These are phyloP conservation scores for Pyricularia sp. DNA, from an alignment of 2,329 filamentous ascomycete genomes.

Conservation along the genomic window DNA sequence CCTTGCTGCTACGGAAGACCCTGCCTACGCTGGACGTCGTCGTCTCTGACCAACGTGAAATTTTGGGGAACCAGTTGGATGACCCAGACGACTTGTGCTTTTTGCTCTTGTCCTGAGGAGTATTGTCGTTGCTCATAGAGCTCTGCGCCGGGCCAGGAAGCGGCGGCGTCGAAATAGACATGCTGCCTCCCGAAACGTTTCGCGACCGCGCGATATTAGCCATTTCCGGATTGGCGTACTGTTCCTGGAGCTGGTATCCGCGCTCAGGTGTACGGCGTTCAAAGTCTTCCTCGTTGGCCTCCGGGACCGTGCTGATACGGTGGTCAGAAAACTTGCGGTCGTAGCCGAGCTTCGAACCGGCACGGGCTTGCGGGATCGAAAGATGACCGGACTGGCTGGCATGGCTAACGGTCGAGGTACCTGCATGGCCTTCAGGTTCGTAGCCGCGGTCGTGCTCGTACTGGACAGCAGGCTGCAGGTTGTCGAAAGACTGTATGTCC, in stretches of 20 bases:
- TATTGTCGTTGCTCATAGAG: slow-evolving; percentile 68
- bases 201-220: not conserved
- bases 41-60: slow-evolving; percentile 95
- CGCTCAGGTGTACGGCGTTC: slow-evolving; percentile 37
- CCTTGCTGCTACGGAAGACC: slow-evolving; percentile 53
- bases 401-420: slow-evolving; percentile 63
- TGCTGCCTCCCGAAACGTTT: slow-evolving; percentile 35
- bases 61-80: slow-evolving; percentile 75
- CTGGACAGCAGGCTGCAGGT: slow-evolving; percentile 50
- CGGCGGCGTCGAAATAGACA: slow-evolving; percentile 49
- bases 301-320: slow-evolving; percentile 82
- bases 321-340: slow-evolving; percentile 59
- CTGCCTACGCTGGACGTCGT: slow-evolving; percentile 74
- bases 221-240: not conserved
- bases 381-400: slow-evolving; percentile 70
- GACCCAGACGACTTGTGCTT: slow-evolving; percentile 86
- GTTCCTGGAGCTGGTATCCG: slow-evolving; percentile 14
- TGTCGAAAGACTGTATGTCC: slow-evolving; percentile 55
- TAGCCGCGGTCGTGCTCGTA: slow-evolving; percentile 67
- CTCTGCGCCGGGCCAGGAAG: slow-evolving; percentile 31
- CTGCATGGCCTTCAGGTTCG: slow-evolving; percentile 72
- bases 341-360: slow-evolving; percentile 30
- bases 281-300: slow-evolving; percentile 69
- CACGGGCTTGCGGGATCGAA: slow-evolving; percentile 41
- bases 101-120: slow-evolving; percentile 66